These are phyloP conservation scores for Neonectria magnoliae DNA, from an alignment of 2,329 filamentous ascomycete genomes.

Conservation along the genomic window DNA sequence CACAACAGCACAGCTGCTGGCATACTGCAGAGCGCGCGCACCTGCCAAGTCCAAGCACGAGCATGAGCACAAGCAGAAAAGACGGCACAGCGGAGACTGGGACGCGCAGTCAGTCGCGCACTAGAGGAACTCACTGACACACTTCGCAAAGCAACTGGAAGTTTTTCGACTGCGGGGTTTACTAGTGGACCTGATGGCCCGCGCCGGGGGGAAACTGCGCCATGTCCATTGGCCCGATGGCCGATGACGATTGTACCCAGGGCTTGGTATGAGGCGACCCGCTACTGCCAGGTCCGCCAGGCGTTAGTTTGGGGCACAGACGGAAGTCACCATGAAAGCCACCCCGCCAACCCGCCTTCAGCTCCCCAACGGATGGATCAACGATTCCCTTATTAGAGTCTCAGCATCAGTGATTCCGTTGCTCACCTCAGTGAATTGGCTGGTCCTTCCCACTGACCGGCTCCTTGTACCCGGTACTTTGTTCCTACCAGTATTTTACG, in stretches of 20 bases:
- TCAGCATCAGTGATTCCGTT: background rate
- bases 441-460: background rate
- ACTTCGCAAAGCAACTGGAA: conserved; percentile 17
- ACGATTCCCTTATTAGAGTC: too few relatives aligned
- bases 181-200: conserved; percentile 25
- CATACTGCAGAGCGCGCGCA: background rate
- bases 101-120: too few relatives aligned
- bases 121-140: background rate
- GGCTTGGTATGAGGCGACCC: conserved; percentile 15
- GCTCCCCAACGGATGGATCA: background rate
- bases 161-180: conserved; percentile 41
- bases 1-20: too few relatives aligned
- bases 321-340: background rate
- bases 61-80: background rate
- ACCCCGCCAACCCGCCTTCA: background rate
- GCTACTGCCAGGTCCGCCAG: conserved; percentile 1
- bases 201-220: conserved; percentile 32
- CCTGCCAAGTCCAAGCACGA: background rate
- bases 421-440: background rate
- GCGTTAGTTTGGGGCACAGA: conserved; percentile 1
- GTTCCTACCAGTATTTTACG: background rate
- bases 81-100: background rate
- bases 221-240: conserved; percentile 40
- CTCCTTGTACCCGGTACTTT: conserved; percentile 4
- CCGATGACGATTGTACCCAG: conserved; percentile 22